phyloP scores from a whole-genome alignment of 192 early-diverging fungal species.

The Linnemannia hyalina region DNA sequence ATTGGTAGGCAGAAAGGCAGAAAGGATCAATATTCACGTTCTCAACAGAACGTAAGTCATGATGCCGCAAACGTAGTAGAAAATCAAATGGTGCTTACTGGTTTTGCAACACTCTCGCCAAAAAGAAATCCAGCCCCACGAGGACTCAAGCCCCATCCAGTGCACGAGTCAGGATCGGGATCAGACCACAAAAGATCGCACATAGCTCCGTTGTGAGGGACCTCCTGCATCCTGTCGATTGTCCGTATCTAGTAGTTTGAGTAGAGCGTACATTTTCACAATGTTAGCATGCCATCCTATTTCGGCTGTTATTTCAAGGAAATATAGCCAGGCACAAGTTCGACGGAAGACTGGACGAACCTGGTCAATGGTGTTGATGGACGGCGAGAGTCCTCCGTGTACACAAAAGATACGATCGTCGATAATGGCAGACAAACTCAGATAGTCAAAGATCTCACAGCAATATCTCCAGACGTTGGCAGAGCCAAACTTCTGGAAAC shows the following conservation, averaged over 20 bases:
- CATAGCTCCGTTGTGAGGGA: conserved; percentile 98
- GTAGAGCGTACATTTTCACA: neutral
- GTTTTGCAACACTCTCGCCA: conserved; percentile 90
- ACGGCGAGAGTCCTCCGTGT: conserved; percentile 95
- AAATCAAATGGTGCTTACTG: conserved; percentile 56
- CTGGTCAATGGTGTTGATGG: conserved; percentile 94
- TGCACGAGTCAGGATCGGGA: conserved; percentile 76
- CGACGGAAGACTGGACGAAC: conserved; percentile 14
- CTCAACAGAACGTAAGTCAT: neutral
- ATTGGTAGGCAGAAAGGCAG: neutral
- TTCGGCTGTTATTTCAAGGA: neutral
- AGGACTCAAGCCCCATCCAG: conserved; percentile 95
- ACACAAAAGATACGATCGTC: conserved; percentile 96
- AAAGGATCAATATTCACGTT: conserved; percentile 6
- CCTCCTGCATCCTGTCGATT: conserved; percentile 96
- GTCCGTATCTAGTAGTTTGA: conserved; percentile 76
- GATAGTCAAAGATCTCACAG: conserved; percentile 97
- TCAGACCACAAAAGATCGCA: conserved; percentile 99
- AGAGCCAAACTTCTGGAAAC: conserved; percentile 95
- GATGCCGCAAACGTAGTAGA: neutral
- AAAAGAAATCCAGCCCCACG: conserved; percentile 99
- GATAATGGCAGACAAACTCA: conserved; percentile 94
- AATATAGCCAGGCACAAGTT: neutral
- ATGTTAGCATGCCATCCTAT: neutral
- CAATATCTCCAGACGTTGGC: conserved; percentile 98